A percentile compares a stretch with the other conserved stretches of the same genome.
Evolutionary conservation across 208 protist genomes (phyloP).

Genomic region (Wallacemonas sp.): DNA sequence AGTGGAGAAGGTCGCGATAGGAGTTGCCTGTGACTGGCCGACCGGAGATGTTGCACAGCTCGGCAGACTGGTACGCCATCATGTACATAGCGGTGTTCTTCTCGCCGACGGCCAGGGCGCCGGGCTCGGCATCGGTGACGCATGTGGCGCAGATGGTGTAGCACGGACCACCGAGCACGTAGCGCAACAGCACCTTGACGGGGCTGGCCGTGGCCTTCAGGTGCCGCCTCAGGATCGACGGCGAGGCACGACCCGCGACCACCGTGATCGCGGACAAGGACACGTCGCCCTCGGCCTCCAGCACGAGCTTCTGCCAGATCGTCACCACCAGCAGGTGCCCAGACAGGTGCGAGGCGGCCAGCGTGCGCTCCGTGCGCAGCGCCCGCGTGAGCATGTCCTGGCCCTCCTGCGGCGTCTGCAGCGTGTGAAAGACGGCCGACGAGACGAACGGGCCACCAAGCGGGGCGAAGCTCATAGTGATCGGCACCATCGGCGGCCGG

Average conservation of each 20-base stretch:
- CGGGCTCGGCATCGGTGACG: conserved; percentile 29
- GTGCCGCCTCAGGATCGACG: neutral
- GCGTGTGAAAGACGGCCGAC: conserved; percentile 7
- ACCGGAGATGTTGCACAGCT: conserved; percentile 23
- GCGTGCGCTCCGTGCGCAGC: neutral
- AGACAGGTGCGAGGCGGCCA: neutral
- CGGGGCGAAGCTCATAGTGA: conserved; percentile 34
- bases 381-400: conserved; percentile 9
- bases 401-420: conserved; percentile 14
- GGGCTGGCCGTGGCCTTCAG: conserved; percentile 16
- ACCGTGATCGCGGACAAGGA: conserved; percentile 32
- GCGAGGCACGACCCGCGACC: conserved; percentile 20
- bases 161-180: conserved; percentile 32
- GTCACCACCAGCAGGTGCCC: conserved; percentile 33
- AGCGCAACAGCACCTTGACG: conserved; percentile 22
- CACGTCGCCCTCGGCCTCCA: conserved; percentile 36
- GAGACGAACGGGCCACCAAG: conserved; percentile 22
- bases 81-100: conserved; percentile 15
- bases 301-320: conserved; percentile 30
- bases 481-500: neutral
- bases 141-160: conserved; percentile 32
- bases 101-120: neutral
- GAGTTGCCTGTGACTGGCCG: conserved; percentile 39
- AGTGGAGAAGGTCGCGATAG: conserved; percentile 27
- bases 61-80: conserved; percentile 24